These are phyloP conservation scores for Wallacemonas sp. DNA, from an alignment of 208 protist species.

Conservation along the genomic window DNA sequence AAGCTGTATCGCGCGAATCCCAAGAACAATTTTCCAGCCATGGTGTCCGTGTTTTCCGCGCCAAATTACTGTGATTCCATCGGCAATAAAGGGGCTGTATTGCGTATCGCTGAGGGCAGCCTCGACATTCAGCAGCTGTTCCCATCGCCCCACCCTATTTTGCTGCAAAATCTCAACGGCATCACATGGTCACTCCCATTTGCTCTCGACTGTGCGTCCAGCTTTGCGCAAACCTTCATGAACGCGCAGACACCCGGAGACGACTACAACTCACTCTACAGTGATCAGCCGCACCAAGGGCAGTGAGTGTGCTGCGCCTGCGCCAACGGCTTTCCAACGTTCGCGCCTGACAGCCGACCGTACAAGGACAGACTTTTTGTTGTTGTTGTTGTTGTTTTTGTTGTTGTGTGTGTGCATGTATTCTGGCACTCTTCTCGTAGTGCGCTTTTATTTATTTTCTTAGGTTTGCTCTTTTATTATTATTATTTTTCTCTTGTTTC, in stretches of 20 bases:
- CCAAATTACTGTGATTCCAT: constrained; percentile 98
- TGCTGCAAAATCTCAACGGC: constrained; percentile 58
- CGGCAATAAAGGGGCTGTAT: constrained; percentile 96
- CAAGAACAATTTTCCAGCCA: constrained; percentile 93
- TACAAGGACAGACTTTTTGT: too few species aligned
- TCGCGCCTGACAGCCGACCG: too few species aligned
- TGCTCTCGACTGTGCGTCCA: constrained; percentile 27
- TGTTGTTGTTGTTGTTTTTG: background rate
- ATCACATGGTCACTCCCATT: constrained; percentile 83
- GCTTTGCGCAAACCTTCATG: constrained; percentile 28
- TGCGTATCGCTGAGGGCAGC: constrained; percentile 73
- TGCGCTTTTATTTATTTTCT: background rate
- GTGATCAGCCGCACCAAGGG: too few species aligned
- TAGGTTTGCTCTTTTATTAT: background rate
- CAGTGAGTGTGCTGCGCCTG: too few species aligned
- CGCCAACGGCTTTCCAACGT: too few species aligned
- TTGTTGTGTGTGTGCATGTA: background rate
- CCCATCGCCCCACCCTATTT: constrained; percentile 71
- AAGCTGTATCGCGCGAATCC: constrained; percentile 92
- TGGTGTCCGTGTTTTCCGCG: constrained; percentile 97
- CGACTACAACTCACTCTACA: background rate
- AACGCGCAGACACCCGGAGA: constrained; percentile 18
- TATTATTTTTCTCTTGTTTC: too few species aligned
- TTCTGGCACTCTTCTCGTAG: background rate
- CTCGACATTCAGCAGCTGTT: constrained; percentile 92